Base-by-base conservation (phyloP, 345 rosid genomes). In the Hibiscus syriacus region DNA sequence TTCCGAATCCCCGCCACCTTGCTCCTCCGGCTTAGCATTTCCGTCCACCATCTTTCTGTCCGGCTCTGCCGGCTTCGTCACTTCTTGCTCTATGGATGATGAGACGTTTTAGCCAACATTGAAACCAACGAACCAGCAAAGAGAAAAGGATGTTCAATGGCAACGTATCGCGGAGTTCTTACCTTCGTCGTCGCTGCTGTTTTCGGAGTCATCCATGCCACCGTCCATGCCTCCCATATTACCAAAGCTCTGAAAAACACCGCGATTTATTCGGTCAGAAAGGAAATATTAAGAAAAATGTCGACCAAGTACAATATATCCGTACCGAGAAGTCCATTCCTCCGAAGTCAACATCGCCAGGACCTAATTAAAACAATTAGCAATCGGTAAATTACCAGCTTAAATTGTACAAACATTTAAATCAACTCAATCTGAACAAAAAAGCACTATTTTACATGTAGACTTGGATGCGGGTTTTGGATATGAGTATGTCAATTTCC, bases 171-270 rank as follows among this genome's bases (percentile, higher is more conserved):
- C 27, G 39, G 13, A 45, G 43, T 29, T 13, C 17, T 77, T 79
- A 92, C 98, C 96, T 78, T 92, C 98, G 66, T 86, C 92, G 70
- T 92, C 98, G 75, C 92, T 90, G 79, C 92, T 90, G 79, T 85
- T 95, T 19, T 90, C 98, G 56, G 83, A 84, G 17, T 86, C 96
- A 1, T 23, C 57, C 57, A 54, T 23, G 30, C 57, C 57, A 54
- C 57, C 17, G 1, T 22, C 30, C 56, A 53, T 53, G 13, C 56
- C 56, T 54, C 57, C 57, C 57, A 54, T 54, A 11, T 54, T 54
- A 13, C 57, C 57, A 54, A 84, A 71, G 57, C 70, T 80, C 86
- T 83, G 75, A 73, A 72, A 25, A 61, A 56, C 13, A 59, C 6
- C 55, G 6, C 6, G 4, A 64, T 36, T 23, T 13, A 56, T 58